Percentiles rank a stretch among this genome's conserved stretches.
Evolutionary conservation across 192 early-diverging fungal species (phyloP).

Genomic region (Coemansia sp.): DNA sequence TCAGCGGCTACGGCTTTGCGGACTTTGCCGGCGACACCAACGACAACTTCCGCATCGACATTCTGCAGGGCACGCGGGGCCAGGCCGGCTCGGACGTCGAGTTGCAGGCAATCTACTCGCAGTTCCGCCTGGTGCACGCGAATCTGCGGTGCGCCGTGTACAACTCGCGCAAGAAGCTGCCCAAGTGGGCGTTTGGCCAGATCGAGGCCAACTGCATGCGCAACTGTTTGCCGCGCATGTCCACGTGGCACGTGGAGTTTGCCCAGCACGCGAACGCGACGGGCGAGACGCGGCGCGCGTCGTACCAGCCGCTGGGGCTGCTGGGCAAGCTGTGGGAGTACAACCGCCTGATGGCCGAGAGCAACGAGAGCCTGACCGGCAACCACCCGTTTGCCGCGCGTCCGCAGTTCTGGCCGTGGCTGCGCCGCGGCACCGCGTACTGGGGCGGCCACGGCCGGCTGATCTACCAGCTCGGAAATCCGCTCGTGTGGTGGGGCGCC

Average conservation of each 20-base stretch:
- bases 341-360: slow-evolving; percentile 80
- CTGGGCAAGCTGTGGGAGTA: slow-evolving; percentile 80
- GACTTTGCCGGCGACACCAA: slow-evolving; percentile 82
- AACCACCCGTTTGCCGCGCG: slow-evolving; percentile 92
- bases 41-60: slow-evolving; percentile 83
- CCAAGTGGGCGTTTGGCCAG: slow-evolving; percentile 93
- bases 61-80: slow-evolving; percentile 52
- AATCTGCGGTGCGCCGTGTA: slow-evolving; percentile 74
- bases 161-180: slow-evolving; percentile 74
- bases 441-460: slow-evolving; percentile 67
- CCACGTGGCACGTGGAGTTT: slow-evolving; percentile 79
- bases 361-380: slow-evolving; percentile 78
- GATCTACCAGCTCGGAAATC: slow-evolving; percentile 92
- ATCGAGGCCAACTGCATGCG: slow-evolving; percentile 93
- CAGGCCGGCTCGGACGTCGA: slow-evolving; percentile 44
- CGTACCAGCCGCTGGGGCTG: slow-evolving; percentile 61
- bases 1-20: slow-evolving; percentile 66
- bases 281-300: slow-evolving; percentile 44
- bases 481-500: slow-evolving; percentile 75
- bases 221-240: slow-evolving; percentile 61
- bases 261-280: slow-evolving; percentile 52
- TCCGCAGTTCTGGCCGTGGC: slow-evolving; percentile 82
- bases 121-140: slow-evolving; percentile 72
- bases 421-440: slow-evolving; percentile 86
- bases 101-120: slow-evolving; percentile 59